phyloP scores from a whole-genome alignment of 1,139 yeast genomes.

The Geotrichum klebahnii region DNA sequence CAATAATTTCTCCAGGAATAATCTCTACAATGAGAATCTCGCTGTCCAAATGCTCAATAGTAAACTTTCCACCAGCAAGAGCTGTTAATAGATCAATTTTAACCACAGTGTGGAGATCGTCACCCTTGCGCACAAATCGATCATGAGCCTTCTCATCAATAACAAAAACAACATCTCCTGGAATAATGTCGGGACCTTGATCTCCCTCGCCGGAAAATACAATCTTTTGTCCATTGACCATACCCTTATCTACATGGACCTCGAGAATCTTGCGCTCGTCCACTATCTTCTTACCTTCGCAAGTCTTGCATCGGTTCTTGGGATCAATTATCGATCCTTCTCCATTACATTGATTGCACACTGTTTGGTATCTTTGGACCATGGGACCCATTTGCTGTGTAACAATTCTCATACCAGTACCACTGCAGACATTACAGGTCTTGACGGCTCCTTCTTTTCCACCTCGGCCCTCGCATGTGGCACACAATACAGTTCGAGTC shows the following conservation, averaged over 20 bases:
- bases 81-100: slow-evolving; percentile 91
- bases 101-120: slow-evolving; percentile 79
- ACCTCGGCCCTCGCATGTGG: slow-evolving; percentile 88
- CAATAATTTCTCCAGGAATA: slow-evolving; percentile 87
- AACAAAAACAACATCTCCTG: slow-evolving; percentile 93
- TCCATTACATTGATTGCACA: slow-evolving; percentile 90
- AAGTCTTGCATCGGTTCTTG: slow-evolving; percentile 81
- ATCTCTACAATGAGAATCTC: slow-evolving; percentile 80
- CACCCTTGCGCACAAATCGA: slow-evolving; percentile 79
- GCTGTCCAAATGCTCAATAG: slow-evolving; percentile 72
- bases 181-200: slow-evolving; percentile 89
- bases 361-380: slow-evolving; percentile 96
- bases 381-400: slow-evolving; percentile 99
- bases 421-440: slow-evolving; percentile 81
- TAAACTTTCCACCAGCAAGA: slow-evolving; percentile 90
- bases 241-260: slow-evolving; percentile 95
- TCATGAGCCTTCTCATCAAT: slow-evolving; percentile 85
- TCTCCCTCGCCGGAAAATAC: slow-evolving; percentile 96
- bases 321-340: slow-evolving; percentile 85
- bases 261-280: slow-evolving; percentile 89
- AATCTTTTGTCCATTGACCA: slow-evolving; percentile 90
- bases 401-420: slow-evolving; percentile 86
- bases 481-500: slow-evolving; percentile 86
- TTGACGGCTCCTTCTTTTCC: slow-evolving; percentile 90
- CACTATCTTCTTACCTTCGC: slow-evolving; percentile 85